phyloP scores from a whole-genome alignment of 2,329 filamentous ascomycete species.

The Hyphodiscus sp. region DNA sequence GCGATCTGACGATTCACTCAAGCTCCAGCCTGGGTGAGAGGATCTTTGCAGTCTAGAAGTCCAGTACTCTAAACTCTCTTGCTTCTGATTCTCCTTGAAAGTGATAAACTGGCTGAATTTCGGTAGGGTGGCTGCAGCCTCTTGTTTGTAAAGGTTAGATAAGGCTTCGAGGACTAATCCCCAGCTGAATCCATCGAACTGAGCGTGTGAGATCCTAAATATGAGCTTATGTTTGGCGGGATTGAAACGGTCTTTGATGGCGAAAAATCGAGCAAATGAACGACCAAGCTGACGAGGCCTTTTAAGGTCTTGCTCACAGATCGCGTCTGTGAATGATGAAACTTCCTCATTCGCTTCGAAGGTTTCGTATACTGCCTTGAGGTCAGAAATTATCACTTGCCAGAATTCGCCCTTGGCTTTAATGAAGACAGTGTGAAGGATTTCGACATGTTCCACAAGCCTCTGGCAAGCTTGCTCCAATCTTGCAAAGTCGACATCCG shows the following conservation, averaged over 20 bases:
- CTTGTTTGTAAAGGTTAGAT: too few species aligned
- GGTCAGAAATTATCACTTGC: background rate
- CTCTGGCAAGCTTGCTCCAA: slow-evolving; percentile 25
- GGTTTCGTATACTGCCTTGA: background rate
- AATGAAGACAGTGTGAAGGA: slow-evolving; percentile 32
- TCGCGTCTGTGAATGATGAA: background rate
- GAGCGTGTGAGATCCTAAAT: too few species aligned
- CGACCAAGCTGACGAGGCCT: background rate
- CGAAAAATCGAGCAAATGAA: background rate
- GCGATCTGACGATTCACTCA: too few species aligned
- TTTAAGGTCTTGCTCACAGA: background rate
- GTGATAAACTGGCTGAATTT: too few species aligned
- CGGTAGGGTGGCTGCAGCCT: too few species aligned
- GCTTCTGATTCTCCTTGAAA: too few species aligned
- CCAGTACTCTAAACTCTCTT: too few species aligned
- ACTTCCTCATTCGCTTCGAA: background rate
- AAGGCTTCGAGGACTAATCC: too few species aligned
- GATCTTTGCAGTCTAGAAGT: too few species aligned
- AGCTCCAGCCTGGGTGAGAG: too few species aligned
- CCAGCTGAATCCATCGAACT: too few species aligned
- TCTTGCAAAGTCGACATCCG: slow-evolving; percentile 18
- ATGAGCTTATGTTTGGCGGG: too few species aligned
- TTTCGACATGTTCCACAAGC: slow-evolving; percentile 27
- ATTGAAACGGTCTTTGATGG: background rate
- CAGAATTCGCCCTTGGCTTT: background rate